Evolutionary conservation across 1,139 yeast genomes (phyloP).

Genomic region (Geotrichum australiense): DNA sequence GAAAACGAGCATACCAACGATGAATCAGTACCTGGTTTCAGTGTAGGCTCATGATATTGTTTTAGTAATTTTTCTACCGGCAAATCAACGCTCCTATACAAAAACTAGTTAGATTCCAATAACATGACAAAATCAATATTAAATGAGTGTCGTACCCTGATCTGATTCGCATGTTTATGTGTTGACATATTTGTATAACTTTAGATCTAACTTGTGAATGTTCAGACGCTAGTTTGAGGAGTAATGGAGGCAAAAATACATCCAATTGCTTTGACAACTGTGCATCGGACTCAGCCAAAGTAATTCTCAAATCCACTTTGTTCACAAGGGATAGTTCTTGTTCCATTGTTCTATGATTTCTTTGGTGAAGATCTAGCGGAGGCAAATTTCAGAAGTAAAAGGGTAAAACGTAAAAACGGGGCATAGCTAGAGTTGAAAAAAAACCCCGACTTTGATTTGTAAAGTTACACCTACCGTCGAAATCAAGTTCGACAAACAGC

Average conservation of each 20-base stretch:
- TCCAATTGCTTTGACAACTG: constrained; percentile 57
- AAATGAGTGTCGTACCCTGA: no score
- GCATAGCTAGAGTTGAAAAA: no score
- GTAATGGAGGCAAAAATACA: constrained; percentile 65
- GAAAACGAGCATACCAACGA: constrained; percentile 58
- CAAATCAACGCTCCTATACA: constrained; percentile 39
- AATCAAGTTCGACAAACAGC: no score
- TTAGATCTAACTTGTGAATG: constrained; percentile 61
- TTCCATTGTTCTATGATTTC: no score
- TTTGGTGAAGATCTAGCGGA: no score
- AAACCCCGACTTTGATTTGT: no score
- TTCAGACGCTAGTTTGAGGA: constrained; percentile 71
- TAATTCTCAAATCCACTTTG: constrained; percentile 71
- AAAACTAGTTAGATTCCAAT: constrained; percentile 12
- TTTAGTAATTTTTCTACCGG: constrained; percentile 57
- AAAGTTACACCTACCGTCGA: no score
- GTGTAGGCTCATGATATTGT: constrained; percentile 54
- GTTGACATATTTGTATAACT: constrained; percentile 59
- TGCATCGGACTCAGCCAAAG: constrained; percentile 62
- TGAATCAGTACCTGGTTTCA: constrained; percentile 41
- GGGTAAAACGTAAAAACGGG: no score
- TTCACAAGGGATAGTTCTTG: constrained; percentile 33
- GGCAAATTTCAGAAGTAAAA: no score
- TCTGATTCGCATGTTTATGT: constrained; percentile 59
- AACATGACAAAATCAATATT: constrained; percentile 10